phyloP scores from a whole-genome alignment of 352 stramenopile genomes.

The Pythium aquatile region DNA sequence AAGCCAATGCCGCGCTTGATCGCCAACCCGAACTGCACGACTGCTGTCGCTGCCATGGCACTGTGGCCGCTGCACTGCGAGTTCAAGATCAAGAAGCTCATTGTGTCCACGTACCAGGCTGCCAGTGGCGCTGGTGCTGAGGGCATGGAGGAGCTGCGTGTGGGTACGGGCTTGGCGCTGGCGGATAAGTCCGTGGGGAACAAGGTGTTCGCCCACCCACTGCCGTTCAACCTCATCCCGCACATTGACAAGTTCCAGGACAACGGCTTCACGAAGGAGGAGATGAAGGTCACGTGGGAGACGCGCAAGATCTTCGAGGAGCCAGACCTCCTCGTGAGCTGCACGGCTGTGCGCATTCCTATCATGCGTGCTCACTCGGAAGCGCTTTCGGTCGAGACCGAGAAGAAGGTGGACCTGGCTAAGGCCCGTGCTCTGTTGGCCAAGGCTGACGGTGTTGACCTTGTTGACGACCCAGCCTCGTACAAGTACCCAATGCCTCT shows the following conservation, averaged over 20 bases:
- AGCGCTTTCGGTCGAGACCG: slow-evolving; percentile 94
- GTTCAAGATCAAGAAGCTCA: slow-evolving; percentile 95
- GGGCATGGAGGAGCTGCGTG: slow-evolving; percentile 95
- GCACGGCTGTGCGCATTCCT: slow-evolving; percentile 96
- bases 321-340: slow-evolving; percentile 78
- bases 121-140: slow-evolving; percentile 88
- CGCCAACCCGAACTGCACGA: slow-evolving; percentile 99
- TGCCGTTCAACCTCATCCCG: slow-evolving; percentile 99
- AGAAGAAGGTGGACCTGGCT: slow-evolving; percentile 85
- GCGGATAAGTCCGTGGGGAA: slow-evolving; percentile 74
- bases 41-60: slow-evolving; percentile 96
- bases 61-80: slow-evolving; percentile 96
- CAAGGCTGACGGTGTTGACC: slow-evolving; percentile 90
- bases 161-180: slow-evolving; percentile 80
- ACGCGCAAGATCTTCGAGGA: slow-evolving; percentile 97
- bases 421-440: slow-evolving; percentile 82
- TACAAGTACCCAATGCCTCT: slow-evolving; percentile 97
- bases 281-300: slow-evolving; percentile 99
- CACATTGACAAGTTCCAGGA: slow-evolving; percentile 99
- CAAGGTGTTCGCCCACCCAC: slow-evolving; percentile 96
- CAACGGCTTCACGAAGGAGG: slow-evolving; percentile 99
- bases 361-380: slow-evolving; percentile 97
- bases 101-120: slow-evolving; percentile 96
- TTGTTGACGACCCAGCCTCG: slow-evolving; percentile 87
- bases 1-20: slow-evolving; percentile 87